Base-by-base conservation (phyloP, 257 asterid species). In the Solanum dulcamara region DNA sequence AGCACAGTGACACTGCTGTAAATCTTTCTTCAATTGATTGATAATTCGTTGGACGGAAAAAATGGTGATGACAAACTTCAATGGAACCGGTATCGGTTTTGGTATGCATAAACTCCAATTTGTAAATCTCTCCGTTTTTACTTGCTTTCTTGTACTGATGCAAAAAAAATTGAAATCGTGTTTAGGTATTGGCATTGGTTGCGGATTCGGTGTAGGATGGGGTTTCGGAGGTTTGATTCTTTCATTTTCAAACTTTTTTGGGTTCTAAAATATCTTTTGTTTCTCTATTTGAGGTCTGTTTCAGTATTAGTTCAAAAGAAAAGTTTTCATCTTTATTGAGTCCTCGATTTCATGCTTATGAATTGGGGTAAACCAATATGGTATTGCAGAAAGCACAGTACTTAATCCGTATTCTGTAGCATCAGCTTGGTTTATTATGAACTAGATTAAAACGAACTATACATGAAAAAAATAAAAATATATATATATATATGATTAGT, bases 191-290 rank as follows among this genome's bases (percentile, higher is more conserved):
- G 98, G 98, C 67, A 89, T 94, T 83, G 98, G 98, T 70, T 95
- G 98, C 87, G 97, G 97, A 48, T 94, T 94, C 81, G 98, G 98
- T 28, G 90, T 94, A 38, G 98, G 97, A 66, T 94, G 98, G 98
- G 98, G 98, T 70, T 95, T 95, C 81, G 98, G 98, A 87, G 98
- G 98, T 95, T 50, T 72, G 90, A 84, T 67, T 82, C 80, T 0
- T 79, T 79, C 48, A 10, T 38, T 68, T 33, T 68, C 17, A 4
- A 71, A 7, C 33, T 38, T n/a, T 70, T 72, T 70, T 35, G 28
- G 48, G 50, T 35, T 70, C 79, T 70, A 35, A 70, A 70, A 18
- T 35, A 4, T 5, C 17, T 35, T 70, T 18, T 10, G 0, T 60
- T 60, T 60, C 3, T 60, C 68, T 0, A 60, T 60, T 24, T n/a